A percentile compares a stretch with the other conserved stretches of the same genome.
Conservation (phyloP, 192 early-diverging fungal species). For the Rhizophagus clarus region DNA sequence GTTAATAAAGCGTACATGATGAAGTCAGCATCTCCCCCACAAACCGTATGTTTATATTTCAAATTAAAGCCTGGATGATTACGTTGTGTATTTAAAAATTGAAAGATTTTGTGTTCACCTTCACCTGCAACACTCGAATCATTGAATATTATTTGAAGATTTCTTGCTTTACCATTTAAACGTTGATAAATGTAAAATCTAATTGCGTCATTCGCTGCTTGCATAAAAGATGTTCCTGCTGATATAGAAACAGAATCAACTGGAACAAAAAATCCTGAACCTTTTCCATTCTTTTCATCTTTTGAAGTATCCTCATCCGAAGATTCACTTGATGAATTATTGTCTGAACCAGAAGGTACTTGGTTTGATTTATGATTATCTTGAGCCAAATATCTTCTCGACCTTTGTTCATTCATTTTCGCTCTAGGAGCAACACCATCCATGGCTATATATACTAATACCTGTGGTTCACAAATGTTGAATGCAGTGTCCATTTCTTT, state of each 20-base stretch:
- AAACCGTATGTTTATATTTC: conserved; percentile 20
- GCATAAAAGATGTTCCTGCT: conserved; percentile 27
- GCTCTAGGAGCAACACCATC: conserved; percentile 34
- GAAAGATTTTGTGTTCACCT: conserved; percentile 30
- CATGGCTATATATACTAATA: conserved; percentile 31
- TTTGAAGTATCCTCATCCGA: neutral
- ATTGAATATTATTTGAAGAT: conserved; percentile 29
- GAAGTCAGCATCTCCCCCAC: conserved; percentile 28
- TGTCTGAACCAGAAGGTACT: neutral
- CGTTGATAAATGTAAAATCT: conserved; percentile 29
- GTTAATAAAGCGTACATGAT: conserved; percentile 27
- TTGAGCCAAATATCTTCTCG: conserved; percentile 1
- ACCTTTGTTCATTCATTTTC: conserved; percentile 31
- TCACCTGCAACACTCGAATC: conserved; percentile 30
- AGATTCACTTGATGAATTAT: neutral
- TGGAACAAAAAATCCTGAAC: conserved; percentile 26
- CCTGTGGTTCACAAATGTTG: neutral
- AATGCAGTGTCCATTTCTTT: conserved; percentile 25
- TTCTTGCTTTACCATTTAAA: conserved; percentile 12
- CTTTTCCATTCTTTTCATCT: neutral
- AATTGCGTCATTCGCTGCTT: conserved; percentile 23
- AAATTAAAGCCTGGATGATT: conserved; percentile 10
- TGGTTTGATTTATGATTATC: neutral
- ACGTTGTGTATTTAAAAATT: conserved; percentile 26
- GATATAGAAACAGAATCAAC: conserved; percentile 19